Percentiles rank a stretch among this genome's conserved stretches.
Conservation (phyloP, 2,329 filamentous ascomycete genomes). For the Orbilia ellipsospora region DNA sequence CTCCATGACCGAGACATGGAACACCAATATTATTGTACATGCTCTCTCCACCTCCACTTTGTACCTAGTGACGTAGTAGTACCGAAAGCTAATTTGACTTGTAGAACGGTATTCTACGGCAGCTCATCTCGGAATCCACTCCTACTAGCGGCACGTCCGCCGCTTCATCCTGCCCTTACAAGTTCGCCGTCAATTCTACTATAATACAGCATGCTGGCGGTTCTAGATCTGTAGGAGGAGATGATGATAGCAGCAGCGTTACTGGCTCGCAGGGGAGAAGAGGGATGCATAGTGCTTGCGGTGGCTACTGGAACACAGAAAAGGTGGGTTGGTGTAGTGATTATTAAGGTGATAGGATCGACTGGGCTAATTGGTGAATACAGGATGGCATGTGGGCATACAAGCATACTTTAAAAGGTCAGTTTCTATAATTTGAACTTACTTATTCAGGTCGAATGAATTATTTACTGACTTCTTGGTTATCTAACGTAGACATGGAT, state of each 20-base stretch:
- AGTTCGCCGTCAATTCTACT: constrained; percentile 97
- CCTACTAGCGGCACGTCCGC: constrained; percentile 64
- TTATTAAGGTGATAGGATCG: not conserved
- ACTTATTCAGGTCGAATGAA: constrained; percentile 66
- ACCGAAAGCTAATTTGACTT: constrained; percentile 27
- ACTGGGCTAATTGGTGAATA: not conserved
- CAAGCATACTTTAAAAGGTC: constrained; percentile 74
- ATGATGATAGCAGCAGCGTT: constrained; percentile 70
- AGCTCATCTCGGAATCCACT: constrained; percentile 79
- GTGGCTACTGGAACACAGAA: constrained; percentile 90
- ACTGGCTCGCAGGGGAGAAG: constrained; percentile 81
- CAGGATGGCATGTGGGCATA: constrained; percentile 85
- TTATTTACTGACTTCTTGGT: constrained; percentile 52
- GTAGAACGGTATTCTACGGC: constrained; percentile 79
- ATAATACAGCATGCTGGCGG: constrained; percentile 87
- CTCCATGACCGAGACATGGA: constrained; percentile 85
- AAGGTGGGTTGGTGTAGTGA: constrained; percentile 63
- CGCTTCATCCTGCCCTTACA: constrained; percentile 73
- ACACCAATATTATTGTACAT: constrained; percentile 89
- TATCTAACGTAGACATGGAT: constrained; percentile 65
- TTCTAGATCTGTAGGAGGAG: constrained; percentile 65
- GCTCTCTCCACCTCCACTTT: constrained; percentile 5
- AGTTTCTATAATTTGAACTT: not conserved
- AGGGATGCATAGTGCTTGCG: constrained; percentile 88
- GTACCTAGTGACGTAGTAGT: not conserved